Conservation (phyloP, 495 filamentous ascomycete genomes). For the Lasiosphaeris hirsuta region DNA sequence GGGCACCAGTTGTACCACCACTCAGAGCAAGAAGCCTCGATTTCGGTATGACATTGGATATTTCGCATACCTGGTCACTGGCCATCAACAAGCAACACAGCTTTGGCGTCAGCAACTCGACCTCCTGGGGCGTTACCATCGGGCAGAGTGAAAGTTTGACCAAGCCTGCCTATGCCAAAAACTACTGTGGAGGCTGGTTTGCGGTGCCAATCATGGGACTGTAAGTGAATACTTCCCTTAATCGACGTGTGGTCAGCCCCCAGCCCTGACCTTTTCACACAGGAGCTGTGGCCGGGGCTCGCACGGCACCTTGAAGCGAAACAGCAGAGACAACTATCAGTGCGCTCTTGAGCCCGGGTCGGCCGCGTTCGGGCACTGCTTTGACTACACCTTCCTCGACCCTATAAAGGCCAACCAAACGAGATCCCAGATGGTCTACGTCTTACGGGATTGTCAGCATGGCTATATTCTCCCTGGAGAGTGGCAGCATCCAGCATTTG, state of each 20-base stretch:
- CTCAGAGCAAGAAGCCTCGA: too few relatives aligned
- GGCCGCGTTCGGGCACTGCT: slow-evolving; percentile 11
- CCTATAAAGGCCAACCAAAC: not conserved
- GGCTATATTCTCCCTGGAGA: slow-evolving; percentile 19
- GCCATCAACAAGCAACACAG: not conserved
- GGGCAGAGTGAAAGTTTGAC: not conserved
- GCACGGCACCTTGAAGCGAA: not conserved
- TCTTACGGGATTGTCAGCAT: slow-evolving; percentile 11
- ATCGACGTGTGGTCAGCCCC: fast-evolving
- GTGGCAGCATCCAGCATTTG: slow-evolving; percentile 14
- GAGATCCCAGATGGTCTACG: slow-evolving; percentile 7
- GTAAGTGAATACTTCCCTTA: not conserved
- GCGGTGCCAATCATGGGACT: slow-evolving; percentile 12
- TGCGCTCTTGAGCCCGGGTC: not conserved
- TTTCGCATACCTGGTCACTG: not conserved
- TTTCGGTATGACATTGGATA: too few relatives aligned
- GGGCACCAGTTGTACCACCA: too few relatives aligned
- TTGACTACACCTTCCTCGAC: slow-evolving; percentile 13
- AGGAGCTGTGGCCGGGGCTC: slow-evolving; percentile 12
- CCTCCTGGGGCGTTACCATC: not conserved
- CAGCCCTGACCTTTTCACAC: not conserved
- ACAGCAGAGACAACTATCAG: not conserved
- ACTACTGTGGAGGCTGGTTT: slow-evolving; percentile 16
- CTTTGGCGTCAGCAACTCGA: not conserved
- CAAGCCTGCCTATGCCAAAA: slow-evolving; percentile 3